Evolutionary conservation across 2,329 filamentous ascomycete genomes (phyloP).

Genomic region (Penicillium sp.): DNA sequence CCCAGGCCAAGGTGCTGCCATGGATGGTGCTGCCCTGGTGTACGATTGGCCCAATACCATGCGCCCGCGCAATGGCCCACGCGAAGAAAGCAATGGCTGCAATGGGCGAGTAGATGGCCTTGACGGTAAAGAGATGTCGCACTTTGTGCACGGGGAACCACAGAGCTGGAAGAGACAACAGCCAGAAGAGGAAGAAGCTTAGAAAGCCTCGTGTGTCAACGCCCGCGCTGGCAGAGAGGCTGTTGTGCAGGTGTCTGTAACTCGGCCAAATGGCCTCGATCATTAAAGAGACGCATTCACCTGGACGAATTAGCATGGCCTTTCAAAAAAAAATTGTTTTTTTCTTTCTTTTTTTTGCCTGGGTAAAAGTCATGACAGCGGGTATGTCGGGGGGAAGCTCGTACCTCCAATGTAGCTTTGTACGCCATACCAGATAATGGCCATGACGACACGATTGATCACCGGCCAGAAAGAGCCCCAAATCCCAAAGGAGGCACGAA

Average conservation of each 20-base stretch:
- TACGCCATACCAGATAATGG: conserved; percentile 82
- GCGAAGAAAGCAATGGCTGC: conserved; percentile 83
- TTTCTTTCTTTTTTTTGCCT: too few relatives aligned
- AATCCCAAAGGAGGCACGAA: conserved; percentile 73
- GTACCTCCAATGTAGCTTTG: conserved; percentile 63
- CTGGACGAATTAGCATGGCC: conserved; percentile 28
- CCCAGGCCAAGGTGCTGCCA: conserved; percentile 71
- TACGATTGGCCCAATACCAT: conserved; percentile 78
- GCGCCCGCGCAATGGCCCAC: conserved; percentile 76
- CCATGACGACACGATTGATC: conserved; percentile 81
- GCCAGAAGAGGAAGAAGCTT: conserved; percentile 84
- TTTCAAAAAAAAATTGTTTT: too few relatives aligned
- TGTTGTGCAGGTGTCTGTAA: conserved; percentile 58
- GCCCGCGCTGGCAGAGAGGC: conserved; percentile 58
- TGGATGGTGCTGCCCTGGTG: conserved; percentile 57
- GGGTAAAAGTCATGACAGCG: too few relatives aligned
- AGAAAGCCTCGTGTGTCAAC: conserved; percentile 70
- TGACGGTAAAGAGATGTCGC: conserved; percentile 84
- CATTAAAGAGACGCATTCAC: conserved; percentile 81
- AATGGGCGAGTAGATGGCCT: conserved; percentile 74
- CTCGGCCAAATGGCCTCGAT: conserved; percentile 72
- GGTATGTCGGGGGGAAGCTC: conserved; percentile 1
- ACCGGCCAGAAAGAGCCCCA: conserved; percentile 88
- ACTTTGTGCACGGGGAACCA: conserved; percentile 88
- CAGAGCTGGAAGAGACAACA: conserved; percentile 71